Evolutionary conservation across 75 land plant species (phyloP).

Genomic region (Sequoia sempervirens): DNA sequence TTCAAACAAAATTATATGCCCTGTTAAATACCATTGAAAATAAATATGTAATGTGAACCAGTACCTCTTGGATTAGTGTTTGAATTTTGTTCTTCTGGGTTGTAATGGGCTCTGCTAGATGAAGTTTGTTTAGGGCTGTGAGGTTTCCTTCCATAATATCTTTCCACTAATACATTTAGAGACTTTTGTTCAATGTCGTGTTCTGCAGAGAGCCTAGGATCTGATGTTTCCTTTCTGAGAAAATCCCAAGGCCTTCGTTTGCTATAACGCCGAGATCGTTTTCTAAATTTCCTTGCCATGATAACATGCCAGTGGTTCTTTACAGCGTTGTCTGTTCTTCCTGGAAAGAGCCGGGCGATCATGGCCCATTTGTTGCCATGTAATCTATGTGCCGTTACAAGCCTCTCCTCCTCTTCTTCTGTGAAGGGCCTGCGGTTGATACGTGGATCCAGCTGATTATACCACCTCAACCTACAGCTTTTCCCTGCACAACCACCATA

Average conservation of each 20-base stretch:
- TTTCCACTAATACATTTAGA: not conserved
- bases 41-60: no score
- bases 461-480: conserved; percentile 78
- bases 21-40: no score
- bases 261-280: conserved; percentile 27
- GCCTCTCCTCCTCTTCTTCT: conserved; percentile 62
- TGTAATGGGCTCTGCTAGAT: not conserved
- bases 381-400: conserved; percentile 54
- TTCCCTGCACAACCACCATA: conserved; percentile 11
- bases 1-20: no score
- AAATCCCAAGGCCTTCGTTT: not conserved
- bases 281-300: conserved; percentile 31
- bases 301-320: conserved; percentile 81
- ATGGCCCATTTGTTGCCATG: conserved; percentile 80
- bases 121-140: no score
- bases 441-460: conserved; percentile 66
- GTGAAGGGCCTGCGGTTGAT: conserved; percentile 63
- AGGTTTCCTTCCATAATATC: not conserved
- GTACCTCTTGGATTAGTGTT: not conserved
- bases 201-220: not conserved
- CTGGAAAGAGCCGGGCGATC: conserved; percentile 65
- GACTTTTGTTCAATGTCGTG: not conserved
- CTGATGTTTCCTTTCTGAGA: not conserved
- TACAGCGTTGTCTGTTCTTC: conserved; percentile 72
- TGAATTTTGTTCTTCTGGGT: not conserved